Conservation (phyloP, 768 basidiomycete species). For the Sistotremastrum niveocremeum region DNA sequence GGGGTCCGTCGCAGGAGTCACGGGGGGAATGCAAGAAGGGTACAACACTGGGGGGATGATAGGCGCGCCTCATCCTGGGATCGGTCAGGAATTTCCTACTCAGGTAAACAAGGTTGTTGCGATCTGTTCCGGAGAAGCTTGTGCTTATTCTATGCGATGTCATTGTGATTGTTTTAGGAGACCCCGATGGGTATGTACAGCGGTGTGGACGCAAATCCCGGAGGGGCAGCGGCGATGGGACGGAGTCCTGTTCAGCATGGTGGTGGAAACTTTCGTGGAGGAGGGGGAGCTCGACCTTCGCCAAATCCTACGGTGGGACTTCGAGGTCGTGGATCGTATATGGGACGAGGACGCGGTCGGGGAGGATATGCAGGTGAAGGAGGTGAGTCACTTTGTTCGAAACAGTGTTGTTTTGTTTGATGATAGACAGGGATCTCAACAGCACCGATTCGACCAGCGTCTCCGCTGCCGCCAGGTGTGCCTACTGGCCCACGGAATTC, state of each 20-base stretch:
- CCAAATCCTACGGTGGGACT: constrained; percentile 13
- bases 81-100: too few species aligned
- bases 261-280: constrained; percentile 1
- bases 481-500: constrained; percentile 82
- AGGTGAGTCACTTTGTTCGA: constrained; percentile 19
- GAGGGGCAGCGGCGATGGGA: constrained; percentile 2
- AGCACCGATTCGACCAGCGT: constrained; percentile 60
- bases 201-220: constrained; percentile 1
- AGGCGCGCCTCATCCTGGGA: too few species aligned
- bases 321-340: constrained; percentile 28
- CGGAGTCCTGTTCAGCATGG: constrained; percentile 2
- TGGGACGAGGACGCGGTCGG: constrained; percentile 24
- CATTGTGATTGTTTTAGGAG: background rate
- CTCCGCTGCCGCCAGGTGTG: constrained; percentile 75
- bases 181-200: constrained; percentile 4
- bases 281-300: constrained; percentile 1
- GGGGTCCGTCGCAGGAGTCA: too few species aligned
- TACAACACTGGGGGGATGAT: too few species aligned
- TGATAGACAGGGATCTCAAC: constrained; percentile 20
- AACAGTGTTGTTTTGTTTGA: background rate
- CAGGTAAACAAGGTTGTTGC: too few species aligned
- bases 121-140: too few species aligned
- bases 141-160: too few species aligned
- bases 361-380: constrained; percentile 25
- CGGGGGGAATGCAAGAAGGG: too few species aligned